A percentile compares a stretch with the other conserved stretches of the same genome.
phyloP scores from a whole-genome alignment of 2,329 filamentous ascomycete species.

The Scytalidium sp. region DNA sequence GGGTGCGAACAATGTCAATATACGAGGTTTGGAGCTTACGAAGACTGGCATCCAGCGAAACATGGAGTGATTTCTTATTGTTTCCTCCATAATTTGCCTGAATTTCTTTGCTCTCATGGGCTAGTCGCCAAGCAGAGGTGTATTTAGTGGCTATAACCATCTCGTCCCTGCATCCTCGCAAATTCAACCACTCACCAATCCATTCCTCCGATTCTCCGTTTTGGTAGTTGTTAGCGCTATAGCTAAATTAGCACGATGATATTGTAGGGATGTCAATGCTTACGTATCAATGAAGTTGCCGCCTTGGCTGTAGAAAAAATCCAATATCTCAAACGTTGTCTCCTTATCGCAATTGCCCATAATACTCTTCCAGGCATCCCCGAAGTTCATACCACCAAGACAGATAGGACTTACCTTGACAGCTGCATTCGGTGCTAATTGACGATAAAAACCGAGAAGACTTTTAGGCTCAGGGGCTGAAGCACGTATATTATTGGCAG shows the following conservation, averaged over 20 bases:
- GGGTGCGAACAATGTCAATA: conserved; percentile 25
- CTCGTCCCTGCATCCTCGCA: conserved; percentile 56
- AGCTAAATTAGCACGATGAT: conserved; percentile 14
- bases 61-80: conserved; percentile 32
- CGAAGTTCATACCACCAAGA: conserved; percentile 63
- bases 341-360: conserved; percentile 38
- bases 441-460: conserved; percentile 58
- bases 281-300: conserved; percentile 65
- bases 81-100: conserved; percentile 41
- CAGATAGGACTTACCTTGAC: conserved; percentile 63
- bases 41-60: conserved; percentile 35
- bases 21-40: conserved; percentile 38
- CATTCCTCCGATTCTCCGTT: conserved; percentile 56
- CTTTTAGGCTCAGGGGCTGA: conserved; percentile 41
- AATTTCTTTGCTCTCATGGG: conserved; percentile 24
- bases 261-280: conserved; percentile 18
- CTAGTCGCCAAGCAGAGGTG: conserved; percentile 31
- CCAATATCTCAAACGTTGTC: conserved; percentile 51
- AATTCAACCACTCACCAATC: conserved; percentile 68
- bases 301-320: conserved; percentile 50
- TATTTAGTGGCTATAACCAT: conserved; percentile 56
- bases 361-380: conserved; percentile 32
- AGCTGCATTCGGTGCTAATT: conserved; percentile 61
- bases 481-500: neutral
- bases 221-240: conserved; percentile 51